Evolutionary conservation across 352 stramenopile genomes (phyloP).

Genomic region (Pythium guiyangense): DNA sequence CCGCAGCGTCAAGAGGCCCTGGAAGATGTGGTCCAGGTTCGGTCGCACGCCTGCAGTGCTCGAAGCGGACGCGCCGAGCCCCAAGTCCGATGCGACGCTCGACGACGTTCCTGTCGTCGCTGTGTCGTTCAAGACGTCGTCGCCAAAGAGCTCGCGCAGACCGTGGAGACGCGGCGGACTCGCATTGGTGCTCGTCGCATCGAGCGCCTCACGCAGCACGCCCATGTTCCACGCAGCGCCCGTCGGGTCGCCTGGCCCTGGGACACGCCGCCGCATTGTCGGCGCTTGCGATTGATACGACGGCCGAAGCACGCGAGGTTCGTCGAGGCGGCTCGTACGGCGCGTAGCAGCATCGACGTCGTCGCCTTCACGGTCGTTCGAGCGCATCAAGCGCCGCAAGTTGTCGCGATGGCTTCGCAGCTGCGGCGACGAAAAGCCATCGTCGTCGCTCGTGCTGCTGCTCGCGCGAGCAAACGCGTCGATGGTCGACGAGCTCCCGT

Average conservation of each 20-base stretch:
- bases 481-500: not conserved
- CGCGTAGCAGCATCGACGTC: not conserved
- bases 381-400: conserved; percentile 11
- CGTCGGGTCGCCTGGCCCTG: conserved; percentile 18
- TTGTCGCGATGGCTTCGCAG: conserved; percentile 12
- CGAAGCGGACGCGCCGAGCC: conserved; percentile 11
- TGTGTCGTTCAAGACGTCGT: conserved; percentile 23
- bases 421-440: not conserved
- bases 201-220: conserved; percentile 46
- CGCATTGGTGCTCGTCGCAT: not conserved
- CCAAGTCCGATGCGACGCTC: conserved; percentile 26
- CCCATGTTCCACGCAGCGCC: conserved; percentile 60
- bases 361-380: conserved; percentile 1
- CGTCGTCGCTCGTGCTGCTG: conserved; percentile 3
- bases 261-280: conserved; percentile 10
- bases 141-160: conserved; percentile 30
- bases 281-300: not conserved
- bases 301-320: conserved; percentile 10
- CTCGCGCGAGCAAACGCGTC: not conserved
- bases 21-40: conserved; percentile 52
- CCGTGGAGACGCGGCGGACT: conserved; percentile 22
- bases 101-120: no score
- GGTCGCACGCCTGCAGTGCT: conserved; percentile 1
- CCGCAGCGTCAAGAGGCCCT: conserved; percentile 48
- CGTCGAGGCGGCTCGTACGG: not conserved